These are phyloP conservation scores for Cornus florida DNA, from an alignment of 148 eudicot genomes.

Conservation along the genomic window DNA sequence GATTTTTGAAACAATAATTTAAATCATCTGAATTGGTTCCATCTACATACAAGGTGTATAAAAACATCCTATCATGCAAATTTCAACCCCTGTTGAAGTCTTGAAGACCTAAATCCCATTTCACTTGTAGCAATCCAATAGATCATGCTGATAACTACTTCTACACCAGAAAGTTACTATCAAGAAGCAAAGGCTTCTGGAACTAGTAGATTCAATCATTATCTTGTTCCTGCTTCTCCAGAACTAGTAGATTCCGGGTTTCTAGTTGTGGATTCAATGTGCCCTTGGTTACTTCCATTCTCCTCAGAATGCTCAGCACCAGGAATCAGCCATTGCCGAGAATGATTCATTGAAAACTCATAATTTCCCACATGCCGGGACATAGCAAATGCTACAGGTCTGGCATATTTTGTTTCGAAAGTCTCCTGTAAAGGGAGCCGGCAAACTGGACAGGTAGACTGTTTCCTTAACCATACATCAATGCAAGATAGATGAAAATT, in stretches of 20 bases:
- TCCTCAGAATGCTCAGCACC: conserved; percentile 1
- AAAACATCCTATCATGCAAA: background rate
- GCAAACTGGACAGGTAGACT: conserved; percentile 75
- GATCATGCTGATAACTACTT: background rate
- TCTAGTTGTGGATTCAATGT: background rate
- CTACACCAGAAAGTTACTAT: background rate
- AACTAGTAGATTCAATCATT: background rate
- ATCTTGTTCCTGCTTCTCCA: conserved; percentile 18
- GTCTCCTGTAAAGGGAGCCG: conserved; percentile 55
- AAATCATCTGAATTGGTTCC: background rate
- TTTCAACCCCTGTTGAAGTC: background rate
- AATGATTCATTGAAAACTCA: conserved; percentile 14
- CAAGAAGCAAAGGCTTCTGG: too few species aligned
- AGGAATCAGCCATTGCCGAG: conserved; percentile 17
- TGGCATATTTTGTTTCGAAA: conserved; percentile 13
- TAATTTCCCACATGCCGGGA: conserved; percentile 14
- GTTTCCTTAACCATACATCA: conserved; percentile 65
- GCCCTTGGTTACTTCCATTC: conserved; percentile 2
- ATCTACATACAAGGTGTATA: background rate
- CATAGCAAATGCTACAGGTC: conserved; percentile 2
- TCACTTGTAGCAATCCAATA: background rate
- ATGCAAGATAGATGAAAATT: conserved; percentile 70
- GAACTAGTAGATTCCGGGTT: background rate
- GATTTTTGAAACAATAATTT: background rate
- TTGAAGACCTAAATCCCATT: background rate